A percentile compares a stretch with the other conserved stretches of the same genome.
Evolutionary conservation across 2,329 filamentous ascomycete species (phyloP).

Genomic region (Colletotrichum lentis): DNA sequence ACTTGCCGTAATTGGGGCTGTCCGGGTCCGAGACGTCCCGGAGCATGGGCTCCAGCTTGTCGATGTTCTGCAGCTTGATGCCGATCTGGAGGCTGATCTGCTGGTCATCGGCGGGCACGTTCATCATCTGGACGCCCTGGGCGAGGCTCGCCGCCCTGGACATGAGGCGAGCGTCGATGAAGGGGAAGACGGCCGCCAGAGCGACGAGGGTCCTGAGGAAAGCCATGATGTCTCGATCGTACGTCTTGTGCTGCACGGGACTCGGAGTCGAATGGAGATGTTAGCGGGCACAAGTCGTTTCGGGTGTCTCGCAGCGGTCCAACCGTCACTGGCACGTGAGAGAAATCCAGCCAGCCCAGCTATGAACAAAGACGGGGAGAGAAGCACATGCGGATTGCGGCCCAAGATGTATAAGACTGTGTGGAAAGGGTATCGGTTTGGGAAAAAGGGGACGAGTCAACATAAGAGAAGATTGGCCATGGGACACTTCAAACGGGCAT

Average conservation of each 20-base stretch:
- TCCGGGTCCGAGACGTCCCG: constrained; percentile 41
- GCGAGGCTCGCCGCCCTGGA: constrained; percentile 35
- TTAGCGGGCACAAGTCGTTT: constrained; percentile 6
- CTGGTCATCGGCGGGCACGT: constrained; percentile 33
- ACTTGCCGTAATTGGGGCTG: constrained; percentile 43
- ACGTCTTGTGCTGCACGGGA: background rate
- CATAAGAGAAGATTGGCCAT: background rate
- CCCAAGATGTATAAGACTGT: constrained; percentile 13
- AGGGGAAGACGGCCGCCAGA: constrained; percentile 24
- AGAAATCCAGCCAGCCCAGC: background rate
- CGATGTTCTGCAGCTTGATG: constrained; percentile 41
- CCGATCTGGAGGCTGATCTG: constrained; percentile 39
- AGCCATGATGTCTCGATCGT: constrained; percentile 21
- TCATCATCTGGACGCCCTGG: constrained; percentile 35
- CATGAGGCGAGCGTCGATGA: constrained; percentile 38
- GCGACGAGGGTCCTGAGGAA: constrained; percentile 29
- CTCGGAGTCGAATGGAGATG: background rate
- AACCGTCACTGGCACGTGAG: background rate
- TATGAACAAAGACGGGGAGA: background rate
- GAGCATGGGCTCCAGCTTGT: constrained; percentile 42
- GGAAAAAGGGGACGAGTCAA: constrained; percentile 4
- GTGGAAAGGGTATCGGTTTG: background rate
- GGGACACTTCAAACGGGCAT: background rate
- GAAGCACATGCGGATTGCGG: background rate
- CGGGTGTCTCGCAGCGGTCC: constrained; percentile 18